Conservation (phyloP, 345 rosid genomes). For the Dovyalis caffra region DNA sequence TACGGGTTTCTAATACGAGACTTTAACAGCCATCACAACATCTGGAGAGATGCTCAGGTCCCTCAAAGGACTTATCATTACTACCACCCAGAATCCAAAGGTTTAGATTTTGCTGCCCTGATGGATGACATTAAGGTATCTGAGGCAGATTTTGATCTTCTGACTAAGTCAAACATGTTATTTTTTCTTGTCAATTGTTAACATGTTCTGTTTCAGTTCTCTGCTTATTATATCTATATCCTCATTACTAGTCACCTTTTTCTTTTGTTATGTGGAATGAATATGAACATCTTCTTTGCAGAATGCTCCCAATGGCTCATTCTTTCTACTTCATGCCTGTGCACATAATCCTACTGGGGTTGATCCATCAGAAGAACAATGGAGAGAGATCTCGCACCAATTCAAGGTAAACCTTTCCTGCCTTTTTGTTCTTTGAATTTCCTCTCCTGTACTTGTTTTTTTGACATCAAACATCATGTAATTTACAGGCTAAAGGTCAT, state of each 20-base stretch:
- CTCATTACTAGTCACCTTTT: not conserved
- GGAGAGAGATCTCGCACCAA: slow-evolving; percentile 88
- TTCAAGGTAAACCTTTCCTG: slow-evolving; percentile 50
- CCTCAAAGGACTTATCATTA: slow-evolving; percentile 79
- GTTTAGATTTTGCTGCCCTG: slow-evolving; percentile 76
- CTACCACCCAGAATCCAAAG: slow-evolving; percentile 83
- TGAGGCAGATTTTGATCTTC: not conserved
- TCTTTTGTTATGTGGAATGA: not conserved
- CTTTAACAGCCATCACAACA: slow-evolving; percentile 86
- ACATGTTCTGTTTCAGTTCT: not conserved
- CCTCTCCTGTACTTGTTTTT: not conserved
- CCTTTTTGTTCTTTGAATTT: not conserved
- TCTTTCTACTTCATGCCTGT: slow-evolving; percentile 91
- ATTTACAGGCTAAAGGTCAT: slow-evolving; percentile 70
- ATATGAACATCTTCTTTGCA: slow-evolving; percentile 17
- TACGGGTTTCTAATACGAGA: slow-evolving; percentile 13
- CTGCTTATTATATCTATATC: not conserved
- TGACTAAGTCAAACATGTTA: not conserved
- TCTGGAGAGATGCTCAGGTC: slow-evolving; percentile 95
- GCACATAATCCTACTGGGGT: slow-evolving; percentile 98
- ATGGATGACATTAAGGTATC: slow-evolving; percentile 87
- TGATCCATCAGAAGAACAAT: slow-evolving; percentile 89
- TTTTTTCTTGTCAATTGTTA: not conserved
- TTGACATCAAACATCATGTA: not conserved
- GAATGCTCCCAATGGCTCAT: slow-evolving; percentile 93